These are phyloP conservation scores for Helenozyma baotianmanensis DNA, from an alignment of 805 yeast genomes.

Conservation along the genomic window DNA sequence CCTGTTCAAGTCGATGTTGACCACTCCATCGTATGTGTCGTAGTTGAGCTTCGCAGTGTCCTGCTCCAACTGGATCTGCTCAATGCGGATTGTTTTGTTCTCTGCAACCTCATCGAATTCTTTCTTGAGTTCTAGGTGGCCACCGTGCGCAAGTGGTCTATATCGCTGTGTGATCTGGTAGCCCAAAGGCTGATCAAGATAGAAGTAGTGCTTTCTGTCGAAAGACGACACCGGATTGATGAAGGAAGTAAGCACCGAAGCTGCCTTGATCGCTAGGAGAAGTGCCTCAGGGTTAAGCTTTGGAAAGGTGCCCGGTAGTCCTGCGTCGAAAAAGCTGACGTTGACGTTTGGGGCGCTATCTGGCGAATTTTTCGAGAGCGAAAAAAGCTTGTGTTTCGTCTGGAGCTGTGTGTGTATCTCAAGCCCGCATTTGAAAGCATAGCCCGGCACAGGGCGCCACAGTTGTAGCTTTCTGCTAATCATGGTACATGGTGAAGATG, in stretches of 20 bases:
- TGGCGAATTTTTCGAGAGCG: constrained; percentile 38
- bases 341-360: constrained; percentile 55
- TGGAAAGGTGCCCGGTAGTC: constrained; percentile 93
- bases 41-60: constrained; percentile 85
- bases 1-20: constrained; percentile 73
- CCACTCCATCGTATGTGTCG: constrained; percentile 32
- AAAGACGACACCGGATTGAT: constrained; percentile 60
- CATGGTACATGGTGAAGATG: too few species aligned
- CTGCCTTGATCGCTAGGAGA: constrained; percentile 64
- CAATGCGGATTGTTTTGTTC: constrained; percentile 49
- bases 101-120: constrained; percentile 51
- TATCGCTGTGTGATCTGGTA: constrained; percentile 92
- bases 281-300: constrained; percentile 70
- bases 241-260: constrained; percentile 59
- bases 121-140: constrained; percentile 45
- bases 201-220: constrained; percentile 94
- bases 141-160: constrained; percentile 71
- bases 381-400: constrained; percentile 72
- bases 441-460: constrained; percentile 17
- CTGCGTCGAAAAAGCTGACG: constrained; percentile 75
- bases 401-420: constrained; percentile 90
- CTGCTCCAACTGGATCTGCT: constrained; percentile 88
- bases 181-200: constrained; percentile 94
- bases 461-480: constrained; percentile 9
- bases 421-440: constrained; percentile 69